Base-by-base conservation (phyloP, 805 yeast genomes). In the Debaryomyces hansenii region DNA sequence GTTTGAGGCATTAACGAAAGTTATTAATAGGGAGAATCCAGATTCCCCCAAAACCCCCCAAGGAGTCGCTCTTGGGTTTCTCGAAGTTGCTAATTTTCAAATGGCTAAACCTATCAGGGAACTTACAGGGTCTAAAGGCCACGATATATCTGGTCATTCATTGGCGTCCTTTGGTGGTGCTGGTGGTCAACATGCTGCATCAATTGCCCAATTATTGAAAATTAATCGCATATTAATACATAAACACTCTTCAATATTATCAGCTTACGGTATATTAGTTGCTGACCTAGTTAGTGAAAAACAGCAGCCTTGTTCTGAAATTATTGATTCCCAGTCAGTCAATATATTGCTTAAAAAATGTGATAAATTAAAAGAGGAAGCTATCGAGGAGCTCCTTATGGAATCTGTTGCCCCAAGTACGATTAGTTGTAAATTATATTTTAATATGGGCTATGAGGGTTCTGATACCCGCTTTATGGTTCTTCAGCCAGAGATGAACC, bases 101-200 rank as follows among this genome's bases (percentile, higher is more conserved):
- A 90, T 90, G 96, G 87, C 94, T n/a, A 77, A 95, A 50, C 96
- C 96, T 2, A 87, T 90, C 44, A 75, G 96, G 48, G 83, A 86
- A 36, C 68, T 90, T 43, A 89, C 96, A 0, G 96, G 89, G 60
- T 88, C 92, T 1, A 87, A 83, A 58, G 96, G 96, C 4, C 82
- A 83, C 58, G 74, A 79, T 36, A 75, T 83, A 0, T 62, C 85
- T 8, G 70, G 77, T 9, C 96, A 90, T 62, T 69, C 85, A 47
- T 67, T 90, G 48, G 95, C 90, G 1, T 78, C 92, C 2, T 90
- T 90, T 67, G 96, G 96, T 40, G 96, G 96, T 41, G 96, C 96
- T 20, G 96, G 96, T 44, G 96, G 96, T 7, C 96, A 90, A 66
- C 91, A 87, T 64, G 91, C 94, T 2, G 83, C 80, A 41, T 83